phyloP scores from a whole-genome alignment of 108 stramenopile genomes.

The Discostella stelligeroides region DNA sequence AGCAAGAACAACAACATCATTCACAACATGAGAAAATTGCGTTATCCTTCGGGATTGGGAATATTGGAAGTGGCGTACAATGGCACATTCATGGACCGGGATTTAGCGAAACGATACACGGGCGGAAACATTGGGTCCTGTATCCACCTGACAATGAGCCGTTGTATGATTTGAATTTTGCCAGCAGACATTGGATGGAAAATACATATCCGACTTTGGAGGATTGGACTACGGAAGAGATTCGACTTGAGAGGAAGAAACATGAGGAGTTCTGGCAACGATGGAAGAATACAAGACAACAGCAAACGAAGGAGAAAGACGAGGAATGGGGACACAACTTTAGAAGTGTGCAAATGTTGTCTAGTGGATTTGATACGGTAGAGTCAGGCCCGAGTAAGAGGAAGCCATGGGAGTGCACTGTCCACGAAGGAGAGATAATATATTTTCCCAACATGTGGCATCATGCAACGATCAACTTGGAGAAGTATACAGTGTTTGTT shows the following conservation, averaged over 20 bases:
- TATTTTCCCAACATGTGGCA: conserved; percentile 88
- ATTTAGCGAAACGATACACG: conserved; percentile 78
- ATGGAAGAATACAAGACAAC: conserved; percentile 42
- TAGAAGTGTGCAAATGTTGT: too few relatives aligned
- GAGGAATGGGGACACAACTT: too few relatives aligned
- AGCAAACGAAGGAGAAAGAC: conserved; percentile 44
- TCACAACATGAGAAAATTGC: conserved; percentile 48
- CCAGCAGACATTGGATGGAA: conserved; percentile 87
- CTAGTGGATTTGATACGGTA: too few relatives aligned
- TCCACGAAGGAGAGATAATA: conserved; percentile 81
- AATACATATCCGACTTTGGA: conserved; percentile 50
- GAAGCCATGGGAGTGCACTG: conserved; percentile 73
- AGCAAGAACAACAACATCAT: conserved; percentile 12
- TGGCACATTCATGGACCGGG: conserved; percentile 87
- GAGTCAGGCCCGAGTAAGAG: conserved; percentile 35
- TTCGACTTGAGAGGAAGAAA: conserved; percentile 11
- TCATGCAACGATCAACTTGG: conserved; percentile 91
- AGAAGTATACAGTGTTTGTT: conserved; percentile 89
- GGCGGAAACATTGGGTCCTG: conserved; percentile 78
- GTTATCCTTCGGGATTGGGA: conserved; percentile 82
- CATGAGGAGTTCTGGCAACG: conserved; percentile 25
- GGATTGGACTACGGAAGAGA: conserved; percentile 35
- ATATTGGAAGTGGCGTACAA: conserved; percentile 81
- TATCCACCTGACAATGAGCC: conserved; percentile 58
- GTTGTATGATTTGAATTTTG: conserved; percentile 66